These are phyloP conservation scores for Sarcodon aspratus DNA, from an alignment of 768 basidiomycete species.

Conservation along the genomic window DNA sequence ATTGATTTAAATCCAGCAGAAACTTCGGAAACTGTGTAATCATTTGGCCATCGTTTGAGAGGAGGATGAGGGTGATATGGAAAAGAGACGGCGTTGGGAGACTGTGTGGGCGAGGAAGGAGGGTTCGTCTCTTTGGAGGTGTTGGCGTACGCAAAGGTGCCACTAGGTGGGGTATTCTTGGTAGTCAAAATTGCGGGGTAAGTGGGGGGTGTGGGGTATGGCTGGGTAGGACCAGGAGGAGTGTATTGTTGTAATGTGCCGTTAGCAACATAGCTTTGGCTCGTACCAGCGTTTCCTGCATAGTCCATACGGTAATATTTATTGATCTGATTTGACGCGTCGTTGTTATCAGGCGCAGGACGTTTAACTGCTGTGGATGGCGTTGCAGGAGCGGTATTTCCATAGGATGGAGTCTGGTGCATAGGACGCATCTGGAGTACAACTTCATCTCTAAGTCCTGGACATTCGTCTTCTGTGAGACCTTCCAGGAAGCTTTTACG, in stretches of 20 bases:
- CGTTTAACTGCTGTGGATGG: conserved; percentile 1
- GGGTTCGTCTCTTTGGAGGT: background rate
- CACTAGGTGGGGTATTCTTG: conserved; percentile 10
- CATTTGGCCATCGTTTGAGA: conserved; percentile 67
- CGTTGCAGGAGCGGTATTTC: conserved; percentile 1
- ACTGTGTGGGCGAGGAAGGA: conserved; percentile 8
- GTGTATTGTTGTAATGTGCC: background rate
- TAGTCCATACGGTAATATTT: conserved; percentile 2
- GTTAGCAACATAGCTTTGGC: background rate
- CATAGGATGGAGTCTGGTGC: conserved; percentile 3
- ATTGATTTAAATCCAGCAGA: conserved; percentile 46
- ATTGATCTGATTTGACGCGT: background rate
- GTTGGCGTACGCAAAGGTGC: background rate
- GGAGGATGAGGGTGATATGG: conserved; percentile 52
- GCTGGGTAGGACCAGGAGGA: background rate
- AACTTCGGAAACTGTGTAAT: conserved; percentile 60
- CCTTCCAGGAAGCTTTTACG: conserved; percentile 49
- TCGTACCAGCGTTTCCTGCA: background rate
- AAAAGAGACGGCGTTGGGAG: conserved; percentile 16
- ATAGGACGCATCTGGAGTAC: conserved; percentile 27
- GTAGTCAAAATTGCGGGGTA: conserved; percentile 8
- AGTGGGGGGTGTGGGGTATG: background rate
- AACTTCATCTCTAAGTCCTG: conserved; percentile 44
- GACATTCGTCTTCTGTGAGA: conserved; percentile 45
- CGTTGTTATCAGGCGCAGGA: conserved; percentile 4